Conservation (phyloP, 164 flowering plant genomes). For the Piper betle region DNA sequence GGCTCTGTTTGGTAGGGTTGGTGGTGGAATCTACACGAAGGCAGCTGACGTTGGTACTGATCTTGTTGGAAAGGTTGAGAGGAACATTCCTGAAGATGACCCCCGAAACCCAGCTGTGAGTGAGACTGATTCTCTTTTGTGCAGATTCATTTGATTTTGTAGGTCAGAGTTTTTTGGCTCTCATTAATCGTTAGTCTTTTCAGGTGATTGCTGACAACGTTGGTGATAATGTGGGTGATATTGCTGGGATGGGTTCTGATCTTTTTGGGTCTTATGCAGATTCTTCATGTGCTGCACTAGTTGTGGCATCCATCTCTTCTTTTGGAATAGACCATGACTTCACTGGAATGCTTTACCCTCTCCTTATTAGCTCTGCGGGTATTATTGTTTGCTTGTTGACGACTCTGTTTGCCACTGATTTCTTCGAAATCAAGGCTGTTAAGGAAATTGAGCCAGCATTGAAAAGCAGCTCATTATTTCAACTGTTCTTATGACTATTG, state of each 20-base stretch:
- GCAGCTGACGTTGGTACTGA: conserved; percentile 94
- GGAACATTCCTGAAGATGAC: conserved; percentile 86
- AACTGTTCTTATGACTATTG: conserved; percentile 34
- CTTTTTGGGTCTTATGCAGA: conserved; percentile 51
- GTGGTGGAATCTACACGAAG: conserved; percentile 77
- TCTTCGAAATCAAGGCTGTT: conserved; percentile 28
- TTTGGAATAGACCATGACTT: conserved; percentile 40
- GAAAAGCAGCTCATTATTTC: conserved; percentile 42
- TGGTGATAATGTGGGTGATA: conserved; percentile 57
- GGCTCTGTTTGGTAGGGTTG: conserved; percentile 87
- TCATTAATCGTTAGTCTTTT: neutral
- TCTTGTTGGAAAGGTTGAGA: conserved; percentile 87
- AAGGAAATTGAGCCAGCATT: conserved; percentile 40
- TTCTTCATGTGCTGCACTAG: conserved; percentile 28
- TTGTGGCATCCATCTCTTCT: conserved; percentile 33
- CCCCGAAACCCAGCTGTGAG: conserved; percentile 84
- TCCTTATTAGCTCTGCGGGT: conserved; percentile 40
- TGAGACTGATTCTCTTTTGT: neutral
- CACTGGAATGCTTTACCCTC: conserved; percentile 35
- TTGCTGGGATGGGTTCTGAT: conserved; percentile 58
- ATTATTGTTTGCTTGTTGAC: conserved; percentile 14
- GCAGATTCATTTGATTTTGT: neutral
- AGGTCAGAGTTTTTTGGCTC: conserved; percentile 22
- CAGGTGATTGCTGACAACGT: conserved; percentile 88
- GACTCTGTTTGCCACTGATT: no score